phyloP scores from a whole-genome alignment of 2,329 filamentous ascomycete genomes.

The Tricladium varicosporioides region DNA sequence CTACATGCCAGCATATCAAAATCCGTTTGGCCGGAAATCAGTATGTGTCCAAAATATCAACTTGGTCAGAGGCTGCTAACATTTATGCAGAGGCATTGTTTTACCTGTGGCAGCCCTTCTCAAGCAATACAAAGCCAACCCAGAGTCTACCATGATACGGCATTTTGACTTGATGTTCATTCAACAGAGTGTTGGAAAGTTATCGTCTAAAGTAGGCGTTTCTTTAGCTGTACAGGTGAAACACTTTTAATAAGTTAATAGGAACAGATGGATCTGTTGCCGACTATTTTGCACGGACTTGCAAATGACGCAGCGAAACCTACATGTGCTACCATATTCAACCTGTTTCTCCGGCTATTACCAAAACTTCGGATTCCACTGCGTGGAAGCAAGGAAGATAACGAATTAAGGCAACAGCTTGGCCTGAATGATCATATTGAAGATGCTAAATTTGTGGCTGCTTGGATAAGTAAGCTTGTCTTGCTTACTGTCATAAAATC shows the following conservation, averaged over 20 bases:
- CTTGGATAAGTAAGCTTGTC: slow-evolving; percentile 75
- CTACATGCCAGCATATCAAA: slow-evolving; percentile 70
- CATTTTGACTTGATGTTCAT: slow-evolving; percentile 89
- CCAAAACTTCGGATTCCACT: slow-evolving; percentile 69
- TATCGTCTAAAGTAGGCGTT: slow-evolving; percentile 43
- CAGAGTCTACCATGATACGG: slow-evolving; percentile 70
- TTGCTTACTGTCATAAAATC: slow-evolving; percentile 54
- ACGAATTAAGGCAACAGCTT: slow-evolving; percentile 61
- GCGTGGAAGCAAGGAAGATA: slow-evolving; percentile 77
- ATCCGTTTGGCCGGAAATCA: slow-evolving; percentile 43
- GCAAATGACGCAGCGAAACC: slow-evolving; percentile 55
- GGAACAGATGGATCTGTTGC: slow-evolving; percentile 72
- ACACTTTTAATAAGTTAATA: slow-evolving; percentile 34
- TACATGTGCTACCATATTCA: slow-evolving; percentile 67
- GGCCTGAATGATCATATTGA: slow-evolving; percentile 58
- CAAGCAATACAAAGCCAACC: slow-evolving; percentile 80
- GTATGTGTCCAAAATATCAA: slow-evolving; percentile 23
- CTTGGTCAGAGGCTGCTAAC: slow-evolving; percentile 6
- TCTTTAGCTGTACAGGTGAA: slow-evolving; percentile 29
- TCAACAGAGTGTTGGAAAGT: slow-evolving; percentile 72
- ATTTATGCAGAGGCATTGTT: slow-evolving; percentile 50
- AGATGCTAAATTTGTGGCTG: slow-evolving; percentile 72
- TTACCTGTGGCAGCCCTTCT: slow-evolving; percentile 82
- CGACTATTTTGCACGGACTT: slow-evolving; percentile 66
- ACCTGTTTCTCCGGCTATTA: slow-evolving; percentile 75